Conservation (phyloP, 495 filamentous ascomycete species). For the Neurospora cerealis region DNA sequence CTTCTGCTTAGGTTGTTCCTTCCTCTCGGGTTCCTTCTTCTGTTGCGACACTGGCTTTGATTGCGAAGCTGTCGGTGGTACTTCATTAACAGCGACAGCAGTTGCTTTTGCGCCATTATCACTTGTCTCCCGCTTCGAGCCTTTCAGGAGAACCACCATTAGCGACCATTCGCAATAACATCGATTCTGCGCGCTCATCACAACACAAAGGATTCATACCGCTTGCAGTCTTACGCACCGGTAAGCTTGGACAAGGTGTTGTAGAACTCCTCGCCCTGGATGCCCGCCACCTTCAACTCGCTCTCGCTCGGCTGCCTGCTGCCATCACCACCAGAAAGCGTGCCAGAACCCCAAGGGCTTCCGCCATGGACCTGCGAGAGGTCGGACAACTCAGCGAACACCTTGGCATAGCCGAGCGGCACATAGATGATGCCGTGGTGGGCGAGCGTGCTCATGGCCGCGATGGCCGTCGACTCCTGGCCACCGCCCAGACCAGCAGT, state of each 20-base stretch:
- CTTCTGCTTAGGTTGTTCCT: background rate
- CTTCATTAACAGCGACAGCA: background rate
- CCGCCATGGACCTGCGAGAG: constrained; percentile 74
- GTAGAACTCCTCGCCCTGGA: constrained; percentile 84
- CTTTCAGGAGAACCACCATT: constrained; percentile 8
- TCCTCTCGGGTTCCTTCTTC: background rate
- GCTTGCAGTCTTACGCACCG: constrained; percentile 44
- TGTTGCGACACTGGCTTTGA: background rate
- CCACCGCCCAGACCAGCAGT: constrained; percentile 78
- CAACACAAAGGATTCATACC: constrained; percentile 54
- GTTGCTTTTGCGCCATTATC: background rate
- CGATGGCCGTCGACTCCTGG: constrained; percentile 80
- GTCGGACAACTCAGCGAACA: constrained; percentile 59
- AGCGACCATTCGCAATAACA: constrained; percentile 4
- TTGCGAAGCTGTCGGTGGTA: background rate
- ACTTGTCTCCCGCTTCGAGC: background rate
- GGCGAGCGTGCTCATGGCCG: constrained; percentile 74
- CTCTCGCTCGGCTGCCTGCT: constrained; percentile 63
- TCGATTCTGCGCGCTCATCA: constrained; percentile 3
- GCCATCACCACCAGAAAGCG: constrained; percentile 72
- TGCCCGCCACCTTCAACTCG: constrained; percentile 69
- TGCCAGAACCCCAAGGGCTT: constrained; percentile 87
- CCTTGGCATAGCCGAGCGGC: constrained; percentile 81
- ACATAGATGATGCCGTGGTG: constrained; percentile 97
- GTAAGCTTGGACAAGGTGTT: constrained; percentile 60